These are phyloP conservation scores for Eucalyptus cloeziana DNA, from an alignment of 345 rosid species.

Conservation along the genomic window DNA sequence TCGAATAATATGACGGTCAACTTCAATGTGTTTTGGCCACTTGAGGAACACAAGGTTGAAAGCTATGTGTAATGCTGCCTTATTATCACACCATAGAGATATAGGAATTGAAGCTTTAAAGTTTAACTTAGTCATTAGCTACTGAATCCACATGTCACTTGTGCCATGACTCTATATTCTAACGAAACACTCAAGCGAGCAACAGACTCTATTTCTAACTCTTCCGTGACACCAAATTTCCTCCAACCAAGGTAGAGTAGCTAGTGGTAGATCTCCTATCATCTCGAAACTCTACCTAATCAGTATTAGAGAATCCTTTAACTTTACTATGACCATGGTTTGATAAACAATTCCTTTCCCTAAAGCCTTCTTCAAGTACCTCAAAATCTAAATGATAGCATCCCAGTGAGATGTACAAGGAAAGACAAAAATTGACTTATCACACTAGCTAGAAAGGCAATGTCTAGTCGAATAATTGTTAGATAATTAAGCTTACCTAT, in stretches of 20 bases:
- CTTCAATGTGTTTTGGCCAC: background rate
- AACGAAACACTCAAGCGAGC: background rate
- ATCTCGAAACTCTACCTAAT: background rate
- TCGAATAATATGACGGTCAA: background rate
- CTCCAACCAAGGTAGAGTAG: background rate
- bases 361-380: background rate
- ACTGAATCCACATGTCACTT: background rate
- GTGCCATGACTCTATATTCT: background rate
- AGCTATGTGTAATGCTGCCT: background rate
- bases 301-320: background rate
- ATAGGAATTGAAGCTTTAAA: background rate
- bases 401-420: background rate
- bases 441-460: background rate
- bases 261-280: background rate
- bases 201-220: background rate
- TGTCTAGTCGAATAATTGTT: background rate
- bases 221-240: background rate
- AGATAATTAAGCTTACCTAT: background rate
- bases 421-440: background rate
- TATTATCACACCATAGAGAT: background rate
- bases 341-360: background rate
- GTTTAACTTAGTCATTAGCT: background rate
- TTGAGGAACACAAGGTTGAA: background rate
- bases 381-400: background rate
- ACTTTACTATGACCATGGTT: background rate